Evolutionary conservation across 805 yeast species (phyloP), one percentile per base, ranked within the genome.

Genomic region (Diddensiella transvaalensis): DNA sequence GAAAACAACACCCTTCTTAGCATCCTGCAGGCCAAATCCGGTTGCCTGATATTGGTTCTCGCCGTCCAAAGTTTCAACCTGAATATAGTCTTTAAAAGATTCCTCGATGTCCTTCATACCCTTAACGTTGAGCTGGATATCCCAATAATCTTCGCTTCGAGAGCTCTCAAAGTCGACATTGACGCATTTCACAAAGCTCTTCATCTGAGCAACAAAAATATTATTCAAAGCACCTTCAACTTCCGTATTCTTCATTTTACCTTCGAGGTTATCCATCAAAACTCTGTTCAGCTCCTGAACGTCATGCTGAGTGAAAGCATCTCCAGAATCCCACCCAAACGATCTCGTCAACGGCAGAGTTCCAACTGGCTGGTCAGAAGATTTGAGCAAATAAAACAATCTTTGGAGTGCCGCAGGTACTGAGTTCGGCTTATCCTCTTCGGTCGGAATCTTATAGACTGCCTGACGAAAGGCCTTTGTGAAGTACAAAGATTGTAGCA

Each of bases 271-370:
- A 66, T 93, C 99, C 97, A 93, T 91, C 61, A 93, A 74, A 33
- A 93, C 89, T 58, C 99, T 82, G 64, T 90, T 89, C 63, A 93
- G 74, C 66, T 93, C 99, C 65, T 93, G 99, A 13, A 93, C 97
- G 64, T 93, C 99, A 67, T 93, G 98, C 68, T 93, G 99, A 1
- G 95, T 87, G 66, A 93, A 93, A 0, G 97, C 96, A 57, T 93
- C 99, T 3, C 84, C 83, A 6, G 87, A 77, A 63, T 89, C 96
- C 99, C 99, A 93, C 5, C 99, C 99, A 73, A 93, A 93, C 0
- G 97, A 83, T 50, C 80, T 79, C 0, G 99, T 93, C 46, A 93
- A 73, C 61, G 87, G 96, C 53, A 79, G 64, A 0, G 99, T 93
- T 50, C 87, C 91, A 3, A 91, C 79, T 0, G 97, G 86, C 18